These are phyloP conservation scores for Boletus rubescentipes DNA, from an alignment of 768 basidiomycete species.

Conservation along the genomic window DNA sequence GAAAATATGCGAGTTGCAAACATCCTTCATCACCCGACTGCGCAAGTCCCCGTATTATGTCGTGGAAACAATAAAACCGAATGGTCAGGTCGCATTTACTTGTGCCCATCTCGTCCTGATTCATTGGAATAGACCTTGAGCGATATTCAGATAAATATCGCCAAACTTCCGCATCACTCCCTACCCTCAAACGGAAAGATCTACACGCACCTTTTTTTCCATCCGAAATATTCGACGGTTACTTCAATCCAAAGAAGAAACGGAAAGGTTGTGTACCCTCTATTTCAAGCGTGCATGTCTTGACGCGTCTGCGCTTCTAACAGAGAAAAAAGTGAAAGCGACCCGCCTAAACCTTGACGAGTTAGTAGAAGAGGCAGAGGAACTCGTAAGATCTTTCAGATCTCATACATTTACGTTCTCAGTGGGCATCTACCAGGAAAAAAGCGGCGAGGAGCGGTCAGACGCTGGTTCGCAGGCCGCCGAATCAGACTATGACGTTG, in stretches of 20 bases:
- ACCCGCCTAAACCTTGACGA: constrained; percentile 64
- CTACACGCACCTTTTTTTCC: constrained; percentile 80
- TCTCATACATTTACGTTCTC: not conserved
- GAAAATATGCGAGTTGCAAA: constrained; percentile 62
- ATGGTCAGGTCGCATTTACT: constrained; percentile 37
- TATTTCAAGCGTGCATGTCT: not conserved
- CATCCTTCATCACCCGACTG: constrained; percentile 62
- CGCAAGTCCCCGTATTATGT: constrained; percentile 74
- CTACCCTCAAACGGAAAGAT: constrained; percentile 66
- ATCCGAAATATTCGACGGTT: constrained; percentile 67
- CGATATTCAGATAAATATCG: constrained; percentile 86
- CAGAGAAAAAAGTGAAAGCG: constrained; percentile 35
- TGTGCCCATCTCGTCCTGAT: not conserved
- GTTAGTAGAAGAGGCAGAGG: constrained; percentile 63
- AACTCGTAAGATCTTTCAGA: constrained; percentile 39
- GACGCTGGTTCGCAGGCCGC: constrained; percentile 63
- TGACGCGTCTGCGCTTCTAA: constrained; percentile 4
- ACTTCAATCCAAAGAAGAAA: constrained; percentile 75
- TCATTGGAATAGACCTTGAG: constrained; percentile 53
- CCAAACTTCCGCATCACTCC: constrained; percentile 56
- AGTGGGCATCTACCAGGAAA: constrained; percentile 44
- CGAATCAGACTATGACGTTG: constrained; percentile 80
- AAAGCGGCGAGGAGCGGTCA: constrained; percentile 68
- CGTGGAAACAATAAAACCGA: constrained; percentile 66
- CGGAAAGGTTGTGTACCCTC: constrained; percentile 40